These are phyloP conservation scores for Cryptococcus maquisensis DNA, from an alignment of 1,284 basidiomycete species.

Conservation along the genomic window DNA sequence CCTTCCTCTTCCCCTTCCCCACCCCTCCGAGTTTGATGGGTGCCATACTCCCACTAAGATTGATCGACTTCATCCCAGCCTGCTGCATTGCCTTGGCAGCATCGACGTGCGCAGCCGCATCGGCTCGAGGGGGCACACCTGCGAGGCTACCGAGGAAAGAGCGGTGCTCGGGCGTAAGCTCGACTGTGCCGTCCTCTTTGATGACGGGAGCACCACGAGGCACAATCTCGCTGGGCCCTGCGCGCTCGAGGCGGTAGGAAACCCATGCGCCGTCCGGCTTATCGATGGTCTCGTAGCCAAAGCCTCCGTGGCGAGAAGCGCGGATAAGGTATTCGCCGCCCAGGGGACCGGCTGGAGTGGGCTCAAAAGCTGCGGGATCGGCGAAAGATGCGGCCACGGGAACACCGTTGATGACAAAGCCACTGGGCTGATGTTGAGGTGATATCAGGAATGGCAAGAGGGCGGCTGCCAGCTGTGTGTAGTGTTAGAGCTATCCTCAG, in stretches of 20 bases:
- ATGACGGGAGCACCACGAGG: conserved; percentile 22
- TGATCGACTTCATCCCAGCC: conserved; percentile 9
- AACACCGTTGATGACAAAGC: conserved; percentile 77
- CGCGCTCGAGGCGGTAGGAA: conserved; percentile 40
- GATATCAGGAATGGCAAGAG: conserved; percentile 77
- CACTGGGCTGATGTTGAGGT: conserved; percentile 73
- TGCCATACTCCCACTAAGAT: conserved; percentile 17
- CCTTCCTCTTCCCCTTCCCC: conserved; percentile 22
- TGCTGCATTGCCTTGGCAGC: not conserved
- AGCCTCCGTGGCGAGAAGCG: conserved; percentile 33
- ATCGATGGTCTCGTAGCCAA: conserved; percentile 46
- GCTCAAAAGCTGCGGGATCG: conserved; percentile 77
- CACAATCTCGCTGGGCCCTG: conserved; percentile 28
- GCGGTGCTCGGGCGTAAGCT: conserved; percentile 20
- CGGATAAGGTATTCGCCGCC: conserved; percentile 33
- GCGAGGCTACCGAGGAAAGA: conserved; percentile 34
- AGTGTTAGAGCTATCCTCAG: not conserved
- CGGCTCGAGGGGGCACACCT: conserved; percentile 11
- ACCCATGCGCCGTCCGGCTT: conserved; percentile 56
- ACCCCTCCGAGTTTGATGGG: conserved; percentile 40
- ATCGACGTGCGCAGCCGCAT: not conserved
- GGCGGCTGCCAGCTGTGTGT: conserved; percentile 61
- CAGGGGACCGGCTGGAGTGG: conserved; percentile 56
- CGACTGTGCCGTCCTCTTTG: conserved; percentile 15
- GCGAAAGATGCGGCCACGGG: conserved; percentile 86